A percentile compares a stretch with the other conserved stretches of the same genome.
Evolutionary conservation across 768 basidiomycete species (phyloP).

Genomic region (Imleria badia): DNA sequence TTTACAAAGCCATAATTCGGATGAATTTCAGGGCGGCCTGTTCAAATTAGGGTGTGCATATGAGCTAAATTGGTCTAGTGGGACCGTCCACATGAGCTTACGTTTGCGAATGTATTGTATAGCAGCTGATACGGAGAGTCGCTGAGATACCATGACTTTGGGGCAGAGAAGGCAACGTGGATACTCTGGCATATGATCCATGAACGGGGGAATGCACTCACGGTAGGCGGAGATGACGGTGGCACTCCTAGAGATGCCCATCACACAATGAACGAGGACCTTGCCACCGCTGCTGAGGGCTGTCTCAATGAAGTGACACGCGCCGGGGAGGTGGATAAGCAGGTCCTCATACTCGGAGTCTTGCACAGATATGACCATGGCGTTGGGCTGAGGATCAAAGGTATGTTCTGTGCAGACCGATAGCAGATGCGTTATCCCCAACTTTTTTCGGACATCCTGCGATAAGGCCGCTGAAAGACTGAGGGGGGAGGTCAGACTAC

Average conservation of each 20-base stretch:
- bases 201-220: conserved; percentile 31
- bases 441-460: conserved; percentile 25
- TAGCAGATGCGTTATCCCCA: conserved; percentile 54
- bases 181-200: neutral
- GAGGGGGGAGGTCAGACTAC: neutral
- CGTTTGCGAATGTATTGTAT: conserved; percentile 49
- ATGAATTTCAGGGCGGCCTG: conserved; percentile 39
- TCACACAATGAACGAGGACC: conserved; percentile 70
- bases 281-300: conserved; percentile 53
- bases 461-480: conserved; percentile 37
- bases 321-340: conserved; percentile 59
- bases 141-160: conserved; percentile 51
- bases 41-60: conserved; percentile 6
- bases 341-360: conserved; percentile 55
- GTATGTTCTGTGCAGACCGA: conserved; percentile 58
- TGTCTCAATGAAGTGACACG: conserved; percentile 61
- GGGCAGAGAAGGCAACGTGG: neutral
- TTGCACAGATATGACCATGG: conserved; percentile 36
- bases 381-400: conserved; percentile 41
- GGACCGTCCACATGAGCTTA: conserved; percentile 26
- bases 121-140: conserved; percentile 43
- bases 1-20: conserved; percentile 54
- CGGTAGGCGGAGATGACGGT: conserved; percentile 58
- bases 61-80: conserved; percentile 7
- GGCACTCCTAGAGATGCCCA: conserved; percentile 70